Evolutionary conservation across 2,329 filamentous ascomycete genomes (phyloP).

Genomic region (Colletotrichum sp.): DNA sequence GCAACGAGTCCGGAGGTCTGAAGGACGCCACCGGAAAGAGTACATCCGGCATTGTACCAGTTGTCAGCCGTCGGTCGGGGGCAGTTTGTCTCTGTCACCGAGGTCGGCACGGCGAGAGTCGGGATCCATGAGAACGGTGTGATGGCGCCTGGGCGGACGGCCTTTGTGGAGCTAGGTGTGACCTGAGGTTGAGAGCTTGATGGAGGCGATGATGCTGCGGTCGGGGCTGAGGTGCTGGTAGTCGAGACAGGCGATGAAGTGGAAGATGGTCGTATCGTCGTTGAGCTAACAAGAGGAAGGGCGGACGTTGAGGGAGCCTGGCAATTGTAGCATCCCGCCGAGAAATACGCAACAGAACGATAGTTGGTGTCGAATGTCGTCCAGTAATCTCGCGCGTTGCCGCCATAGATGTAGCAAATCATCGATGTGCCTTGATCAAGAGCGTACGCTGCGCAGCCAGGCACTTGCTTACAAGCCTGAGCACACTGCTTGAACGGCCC

Average conservation of each 20-base stretch:
- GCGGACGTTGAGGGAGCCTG: neutral
- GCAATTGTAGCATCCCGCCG: neutral
- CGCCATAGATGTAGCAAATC: neutral
- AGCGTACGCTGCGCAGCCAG: neutral
- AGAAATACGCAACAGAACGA: neutral
- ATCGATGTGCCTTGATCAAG: neutral
- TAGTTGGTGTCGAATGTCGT: neutral
- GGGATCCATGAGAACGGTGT: neutral
- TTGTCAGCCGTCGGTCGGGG: neutral
- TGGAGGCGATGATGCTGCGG: neutral
- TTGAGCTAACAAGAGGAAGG: neutral
- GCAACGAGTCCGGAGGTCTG: neutral
- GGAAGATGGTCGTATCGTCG: neutral
- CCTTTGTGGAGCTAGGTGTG: neutral
- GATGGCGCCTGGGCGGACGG: neutral
- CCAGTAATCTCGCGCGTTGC: neutral
- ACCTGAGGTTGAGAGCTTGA: neutral
- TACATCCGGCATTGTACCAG: conserved; percentile 9
- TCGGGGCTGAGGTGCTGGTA: neutral
- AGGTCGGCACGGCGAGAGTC: neutral
- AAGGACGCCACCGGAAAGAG: neutral
- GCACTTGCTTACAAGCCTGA: neutral
- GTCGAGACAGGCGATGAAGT: neutral
- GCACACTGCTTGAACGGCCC: neutral
- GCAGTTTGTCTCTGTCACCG: neutral